Evolutionary conservation across 495 filamentous ascomycete genomes (phyloP).

Genomic region (Talaromyces stipitatus): DNA sequence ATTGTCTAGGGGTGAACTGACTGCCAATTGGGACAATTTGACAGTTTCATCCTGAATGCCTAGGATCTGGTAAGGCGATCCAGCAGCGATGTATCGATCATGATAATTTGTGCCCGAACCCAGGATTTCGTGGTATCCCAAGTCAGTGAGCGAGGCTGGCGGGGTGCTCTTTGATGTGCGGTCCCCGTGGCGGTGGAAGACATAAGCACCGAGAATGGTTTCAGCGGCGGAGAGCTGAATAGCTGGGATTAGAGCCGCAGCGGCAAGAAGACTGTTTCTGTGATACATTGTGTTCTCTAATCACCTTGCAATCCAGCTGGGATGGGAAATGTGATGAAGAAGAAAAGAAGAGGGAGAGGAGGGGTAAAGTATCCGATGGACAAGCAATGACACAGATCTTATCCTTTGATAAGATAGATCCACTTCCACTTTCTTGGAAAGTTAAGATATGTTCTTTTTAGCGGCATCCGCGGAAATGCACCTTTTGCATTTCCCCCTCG

Average conservation of each 20-base stretch:
- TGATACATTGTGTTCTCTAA: neutral
- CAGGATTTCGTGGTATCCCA: constrained; percentile 57
- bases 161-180: constrained; percentile 48
- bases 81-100: constrained; percentile 48
- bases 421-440: neutral
- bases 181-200: constrained; percentile 61
- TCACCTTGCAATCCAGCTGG: neutral
- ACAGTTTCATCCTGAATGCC: constrained; percentile 51
- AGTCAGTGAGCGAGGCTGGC: constrained; percentile 46
- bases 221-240: constrained; percentile 18
- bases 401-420: neutral
- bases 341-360: neutral
- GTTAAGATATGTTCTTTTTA: neutral
- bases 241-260: neutral
- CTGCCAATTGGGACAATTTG: constrained; percentile 49
- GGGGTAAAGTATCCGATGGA: neutral
- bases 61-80: constrained; percentile 42
- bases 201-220: constrained; percentile 55
- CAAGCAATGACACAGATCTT: neutral
- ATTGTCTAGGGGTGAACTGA: constrained; percentile 48
- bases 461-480: neutral
- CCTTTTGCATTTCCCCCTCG: neutral
- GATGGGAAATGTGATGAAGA: neutral
- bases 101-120: constrained; percentile 55
- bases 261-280: constrained; percentile 3